phyloP scores from a whole-genome alignment of 441 rosid species.

The Populus hybrid region DNA sequence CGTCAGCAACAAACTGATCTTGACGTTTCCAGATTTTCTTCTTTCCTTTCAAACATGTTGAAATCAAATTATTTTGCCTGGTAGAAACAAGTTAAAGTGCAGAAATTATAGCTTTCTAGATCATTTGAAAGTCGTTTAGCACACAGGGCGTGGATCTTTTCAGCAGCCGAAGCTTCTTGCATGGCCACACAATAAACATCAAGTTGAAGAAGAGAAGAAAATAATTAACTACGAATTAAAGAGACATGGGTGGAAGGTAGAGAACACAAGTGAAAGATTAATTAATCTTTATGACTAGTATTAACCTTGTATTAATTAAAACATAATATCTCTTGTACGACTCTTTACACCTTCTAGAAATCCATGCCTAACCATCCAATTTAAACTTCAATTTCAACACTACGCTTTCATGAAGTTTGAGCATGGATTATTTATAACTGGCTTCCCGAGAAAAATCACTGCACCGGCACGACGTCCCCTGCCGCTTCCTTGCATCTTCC shows the following conservation, averaged over 20 bases:
- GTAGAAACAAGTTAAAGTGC: not conserved
- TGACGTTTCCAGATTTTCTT: not conserved
- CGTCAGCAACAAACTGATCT: not conserved
- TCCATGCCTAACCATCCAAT: not conserved
- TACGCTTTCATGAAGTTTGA: not conserved
- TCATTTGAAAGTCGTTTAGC: not conserved
- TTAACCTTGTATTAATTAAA: not conserved
- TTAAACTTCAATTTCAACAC: too few relatives aligned
- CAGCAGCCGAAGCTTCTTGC: not conserved
- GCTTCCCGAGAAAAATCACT: too few relatives aligned
- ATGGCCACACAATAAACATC: not conserved
- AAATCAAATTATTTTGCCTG: not conserved
- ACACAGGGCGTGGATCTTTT: not conserved
- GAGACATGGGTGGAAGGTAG: not conserved
- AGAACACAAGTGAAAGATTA: not conserved
- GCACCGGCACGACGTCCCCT: too few relatives aligned
- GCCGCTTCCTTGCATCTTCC: too few relatives aligned
- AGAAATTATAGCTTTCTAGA: not conserved
- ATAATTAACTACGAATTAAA: not conserved
- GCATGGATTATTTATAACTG: too few relatives aligned
- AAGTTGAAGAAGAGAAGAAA: not conserved
- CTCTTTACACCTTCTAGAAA: not conserved
- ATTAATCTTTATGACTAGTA: not conserved
- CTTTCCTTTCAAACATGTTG: not conserved
- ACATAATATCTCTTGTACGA: not conserved